These are phyloP conservation scores for Rhynchospora breviuscula DNA, from an alignment of 176 grass and related monocot genomes.

Conservation along the genomic window DNA sequence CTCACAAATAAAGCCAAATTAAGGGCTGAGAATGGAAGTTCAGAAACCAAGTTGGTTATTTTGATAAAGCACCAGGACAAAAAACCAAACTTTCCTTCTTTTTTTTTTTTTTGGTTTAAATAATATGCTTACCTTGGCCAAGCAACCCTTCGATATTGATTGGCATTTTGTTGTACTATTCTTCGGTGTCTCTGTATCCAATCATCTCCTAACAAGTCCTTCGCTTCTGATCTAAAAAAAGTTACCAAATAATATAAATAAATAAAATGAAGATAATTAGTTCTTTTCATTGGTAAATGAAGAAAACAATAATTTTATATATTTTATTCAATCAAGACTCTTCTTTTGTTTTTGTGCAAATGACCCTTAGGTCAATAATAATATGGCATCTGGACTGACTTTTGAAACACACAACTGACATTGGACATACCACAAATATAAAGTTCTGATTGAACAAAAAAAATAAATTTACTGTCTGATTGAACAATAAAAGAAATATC, in stretches of 20 bases:
- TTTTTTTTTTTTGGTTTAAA: background rate
- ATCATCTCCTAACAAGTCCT: slow-evolving; percentile 92
- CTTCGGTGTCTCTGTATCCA: slow-evolving; percentile 96
- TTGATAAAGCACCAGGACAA: background rate
- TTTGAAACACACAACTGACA: background rate
- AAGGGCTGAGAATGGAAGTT: background rate
- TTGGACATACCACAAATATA: background rate
- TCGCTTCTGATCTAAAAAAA: slow-evolving; percentile 67
- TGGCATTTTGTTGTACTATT: slow-evolving; percentile 90
- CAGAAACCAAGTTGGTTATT: background rate
- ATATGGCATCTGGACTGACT: background rate
- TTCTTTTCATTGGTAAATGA: background rate
- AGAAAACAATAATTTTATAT: background rate
- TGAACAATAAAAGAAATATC: background rate
- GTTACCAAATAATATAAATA: background rate
- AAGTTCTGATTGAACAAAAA: background rate
- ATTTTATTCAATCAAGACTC: background rate
- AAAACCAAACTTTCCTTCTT: background rate
- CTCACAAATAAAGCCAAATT: background rate
- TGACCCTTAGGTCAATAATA: background rate
- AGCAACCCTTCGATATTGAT: slow-evolving; percentile 92
- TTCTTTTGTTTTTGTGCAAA: background rate
- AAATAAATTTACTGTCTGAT: too few species aligned
- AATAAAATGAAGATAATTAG: background rate
- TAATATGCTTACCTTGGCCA: slow-evolving; percentile 60